Base-by-base conservation (phyloP, 139 green algal genomes). In the Tetratostichococcus sp. region DNA sequence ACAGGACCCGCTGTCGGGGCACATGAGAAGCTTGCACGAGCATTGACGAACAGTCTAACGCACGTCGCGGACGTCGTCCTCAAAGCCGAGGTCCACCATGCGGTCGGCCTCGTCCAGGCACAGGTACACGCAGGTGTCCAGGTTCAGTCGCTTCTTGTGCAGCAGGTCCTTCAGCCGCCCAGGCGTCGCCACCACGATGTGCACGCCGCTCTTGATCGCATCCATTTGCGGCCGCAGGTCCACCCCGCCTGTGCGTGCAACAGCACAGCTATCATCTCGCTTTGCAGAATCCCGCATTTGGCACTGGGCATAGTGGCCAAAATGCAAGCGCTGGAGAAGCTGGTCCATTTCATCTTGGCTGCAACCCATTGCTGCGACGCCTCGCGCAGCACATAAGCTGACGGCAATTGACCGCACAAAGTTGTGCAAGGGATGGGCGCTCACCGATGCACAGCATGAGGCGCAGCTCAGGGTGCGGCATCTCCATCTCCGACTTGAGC, bases 21-120 rank as follows among this genome's bases (percentile, higher is more conserved):
- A 67, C 25, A 30, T 33, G 25, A 33, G 8, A 50, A 11, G 11
- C 6, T 6, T 50, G 8, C 8, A 50, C 6, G 6, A 11, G 8
- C 39, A 21, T 50, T 50, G 11, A 50, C 6, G 39, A 21, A 50
- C 11, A 50, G 39, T 11, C 2, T 26, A 28, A 62, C 43, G 28
- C 50, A 75, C 66, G 66, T 92, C 83, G 1, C 91, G 80, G 59
- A 98, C 92, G 82, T 98, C 94, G 65, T 98, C 95, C 77, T 98
- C 94, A 80, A 98, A 98, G 0, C 95, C 95, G 70, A 94, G 79
- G 80, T 98, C 94, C 70, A 99, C 93, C 93, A 99, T 98, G 78
- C 96, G 86, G 80, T 99, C 96, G 4, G 96, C 96, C 86, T 99
- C 96, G 77, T 99, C 96, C 74, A 99, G 86, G 77, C 89, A 96